Conservation (phyloP, 1,139 yeast genomes). For the Candida sp. region DNA sequence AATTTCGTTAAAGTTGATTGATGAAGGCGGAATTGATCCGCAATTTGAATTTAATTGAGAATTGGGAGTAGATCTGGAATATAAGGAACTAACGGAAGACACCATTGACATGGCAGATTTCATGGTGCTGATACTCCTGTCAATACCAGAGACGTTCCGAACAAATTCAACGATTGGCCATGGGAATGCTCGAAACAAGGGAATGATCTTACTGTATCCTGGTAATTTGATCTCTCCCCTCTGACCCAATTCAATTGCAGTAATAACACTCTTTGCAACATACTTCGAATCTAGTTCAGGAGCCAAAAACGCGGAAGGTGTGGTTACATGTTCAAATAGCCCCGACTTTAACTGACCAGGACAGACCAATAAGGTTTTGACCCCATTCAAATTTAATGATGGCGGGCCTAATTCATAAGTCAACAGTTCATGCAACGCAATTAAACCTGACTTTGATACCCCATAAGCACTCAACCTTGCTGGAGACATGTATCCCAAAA, state of each 20-base stretch:
- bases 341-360: conserved; percentile 82
- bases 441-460: conserved; percentile 83
- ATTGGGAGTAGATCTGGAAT: neutral
- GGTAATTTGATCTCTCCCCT: conserved; percentile 74
- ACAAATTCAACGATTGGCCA: conserved; percentile 62
- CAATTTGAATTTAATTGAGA: neutral
- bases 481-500: conserved; percentile 81
- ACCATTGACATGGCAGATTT: conserved; percentile 9
- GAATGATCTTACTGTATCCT: conserved; percentile 68
- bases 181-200: conserved; percentile 68
- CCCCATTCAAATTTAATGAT: conserved; percentile 43
- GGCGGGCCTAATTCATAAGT: conserved; percentile 67
- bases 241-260: conserved; percentile 56
- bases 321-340: conserved; percentile 66
- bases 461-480: conserved; percentile 82
- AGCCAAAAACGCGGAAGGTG: conserved; percentile 74
- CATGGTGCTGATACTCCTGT: conserved; percentile 47
- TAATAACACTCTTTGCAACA: conserved; percentile 60
- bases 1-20: neutral
- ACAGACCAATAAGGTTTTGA: conserved; percentile 72
- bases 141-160: conserved; percentile 61
- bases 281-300: conserved; percentile 71
- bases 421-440: conserved; percentile 81
- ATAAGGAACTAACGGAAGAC: neutral
- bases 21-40: neutral